Base-by-base conservation (phyloP, 768 basidiomycete genomes). In the Phlegmacium glaucopus region DNA sequence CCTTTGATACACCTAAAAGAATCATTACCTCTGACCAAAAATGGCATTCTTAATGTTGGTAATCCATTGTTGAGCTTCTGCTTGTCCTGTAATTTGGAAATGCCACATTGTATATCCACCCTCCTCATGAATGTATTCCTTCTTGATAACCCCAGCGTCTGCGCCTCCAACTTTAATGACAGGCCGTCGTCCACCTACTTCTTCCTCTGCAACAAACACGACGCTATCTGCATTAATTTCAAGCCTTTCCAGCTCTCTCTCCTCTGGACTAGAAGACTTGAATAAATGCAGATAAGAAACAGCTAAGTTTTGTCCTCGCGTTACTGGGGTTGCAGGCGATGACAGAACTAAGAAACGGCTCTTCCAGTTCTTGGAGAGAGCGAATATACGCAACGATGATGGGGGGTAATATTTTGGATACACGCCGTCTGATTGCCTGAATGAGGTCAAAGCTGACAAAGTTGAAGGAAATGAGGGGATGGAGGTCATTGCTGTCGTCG, bases 221-320 rank as follows among this genome's bases (percentile, higher is more conserved):
- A 85, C 81, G 42, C 82, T 87, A 28, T 85, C 79, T 55, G 87
- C 85, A 49, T 83, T 83, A 54, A 91, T 88, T 58, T 83, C 81
- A 28, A 90, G 64, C 36, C 89, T 72, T 62, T 91, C 87, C 6
- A 89, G 51, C 63, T 91, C 89, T 42, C 68, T 77, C 52, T 87
- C 86, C 15, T 83, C 81, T 9, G 72, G 63, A 9, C 68, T 67
- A 4, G 74, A 53, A 8, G 76, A 71, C 61, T 89, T 88, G 72
- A 90, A 91, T 30, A 91, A 62, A 60, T 91, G 89, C 26, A 90
- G 68, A 58, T 87, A 82, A 12, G 77, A 81, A 17, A 70, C 70
- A 11, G 71, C 64, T 11, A 75, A 72, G 6, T 61, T 62, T 22
- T 68, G 61, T 41, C 60, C 61, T 47, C 61, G 55, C 11, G 71